A percentile compares a stretch with the other conserved stretches of the same genome.
These are phyloP conservation scores for Metschnikowia hibisci DNA, from an alignment of 805 yeast genomes.

Conservation along the genomic window DNA sequence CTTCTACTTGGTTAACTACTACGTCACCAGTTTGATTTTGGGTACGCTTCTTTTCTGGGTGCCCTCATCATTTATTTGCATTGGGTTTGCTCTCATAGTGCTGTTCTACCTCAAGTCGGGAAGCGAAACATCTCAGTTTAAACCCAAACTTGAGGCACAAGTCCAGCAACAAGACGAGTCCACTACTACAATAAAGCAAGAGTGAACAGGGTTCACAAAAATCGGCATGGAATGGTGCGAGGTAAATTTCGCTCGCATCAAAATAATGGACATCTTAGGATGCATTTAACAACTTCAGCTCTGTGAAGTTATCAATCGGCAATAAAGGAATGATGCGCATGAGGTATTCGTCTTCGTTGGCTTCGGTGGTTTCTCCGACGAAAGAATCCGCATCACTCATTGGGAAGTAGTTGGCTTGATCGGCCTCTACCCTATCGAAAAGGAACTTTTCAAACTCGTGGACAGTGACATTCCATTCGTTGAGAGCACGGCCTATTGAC, in stretches of 20 bases:
- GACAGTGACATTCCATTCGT: conserved; percentile 48
- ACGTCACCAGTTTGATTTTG: conserved; percentile 26
- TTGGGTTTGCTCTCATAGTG: conserved; percentile 23
- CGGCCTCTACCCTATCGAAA: conserved; percentile 22
- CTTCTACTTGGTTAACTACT: conserved; percentile 36
- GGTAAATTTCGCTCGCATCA: too few relatives aligned
- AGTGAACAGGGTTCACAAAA: neutral
- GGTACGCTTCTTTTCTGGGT: conserved; percentile 40
- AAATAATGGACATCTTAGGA: conserved; percentile 2
- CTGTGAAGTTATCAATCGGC: conserved; percentile 29
- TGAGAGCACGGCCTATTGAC: conserved; percentile 44
- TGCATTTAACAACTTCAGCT: conserved; percentile 18
- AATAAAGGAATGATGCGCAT: conserved; percentile 37
- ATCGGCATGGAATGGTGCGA: too few relatives aligned
- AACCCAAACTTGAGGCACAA: too few relatives aligned
- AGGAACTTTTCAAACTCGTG: conserved; percentile 45
- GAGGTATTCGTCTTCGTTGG: conserved; percentile 34
- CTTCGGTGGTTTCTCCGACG: conserved; percentile 8
- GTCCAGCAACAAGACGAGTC: neutral
- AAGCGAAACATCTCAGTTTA: neutral
- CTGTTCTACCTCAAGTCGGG: conserved; percentile 10
- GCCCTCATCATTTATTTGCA: conserved; percentile 28
- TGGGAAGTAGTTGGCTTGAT: conserved; percentile 14
- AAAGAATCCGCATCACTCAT: neutral
- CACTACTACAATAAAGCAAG: neutral